Evolutionary conservation across 2,329 filamentous ascomycete species (phyloP).

Genomic region (Parastagonospora nodorum): DNA sequence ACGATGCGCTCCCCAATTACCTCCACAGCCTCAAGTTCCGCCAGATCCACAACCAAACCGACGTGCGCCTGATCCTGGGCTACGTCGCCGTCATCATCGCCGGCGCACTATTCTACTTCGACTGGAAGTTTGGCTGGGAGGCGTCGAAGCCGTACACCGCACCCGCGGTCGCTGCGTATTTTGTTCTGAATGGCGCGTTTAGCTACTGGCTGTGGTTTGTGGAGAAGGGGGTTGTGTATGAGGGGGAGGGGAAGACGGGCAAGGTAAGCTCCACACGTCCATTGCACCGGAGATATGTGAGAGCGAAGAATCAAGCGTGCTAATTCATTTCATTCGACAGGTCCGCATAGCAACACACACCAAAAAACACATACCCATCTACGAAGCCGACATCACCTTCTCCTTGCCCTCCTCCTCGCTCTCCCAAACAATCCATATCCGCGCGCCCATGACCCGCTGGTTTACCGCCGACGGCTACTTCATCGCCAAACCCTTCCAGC

Average conservation of each 20-base stretch:
- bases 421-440: slow-evolving; percentile 58
- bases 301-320: too few species aligned
- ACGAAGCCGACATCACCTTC: slow-evolving; percentile 72
- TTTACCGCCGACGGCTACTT: slow-evolving; percentile 76
- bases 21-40: slow-evolving; percentile 84
- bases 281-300: too few species aligned
- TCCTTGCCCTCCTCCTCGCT: slow-evolving; percentile 42
- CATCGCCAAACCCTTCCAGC: slow-evolving; percentile 76
- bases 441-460: slow-evolving; percentile 73
- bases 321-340: slow-evolving; percentile 53
- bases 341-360: slow-evolving; percentile 73
- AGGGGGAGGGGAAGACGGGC: slow-evolving; percentile 71
- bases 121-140: slow-evolving; percentile 91
- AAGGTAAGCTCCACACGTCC: slow-evolving; percentile 64
- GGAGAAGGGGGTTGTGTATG: slow-evolving; percentile 82
- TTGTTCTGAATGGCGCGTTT: slow-evolving; percentile 75
- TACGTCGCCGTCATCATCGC: slow-evolving; percentile 82
- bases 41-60: slow-evolving; percentile 79
- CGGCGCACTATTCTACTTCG: slow-evolving; percentile 83
- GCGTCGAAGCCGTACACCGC: slow-evolving; percentile 80
- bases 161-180: slow-evolving; percentile 78
- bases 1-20: slow-evolving; percentile 94
- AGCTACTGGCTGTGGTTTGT: slow-evolving; percentile 85
- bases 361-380: slow-evolving; percentile 81
- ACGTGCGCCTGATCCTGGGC: slow-evolving; percentile 82